Evolutionary conservation across 1,284 basidiomycete genomes (phyloP).

Genomic region (Rhizoctonia solani): DNA sequence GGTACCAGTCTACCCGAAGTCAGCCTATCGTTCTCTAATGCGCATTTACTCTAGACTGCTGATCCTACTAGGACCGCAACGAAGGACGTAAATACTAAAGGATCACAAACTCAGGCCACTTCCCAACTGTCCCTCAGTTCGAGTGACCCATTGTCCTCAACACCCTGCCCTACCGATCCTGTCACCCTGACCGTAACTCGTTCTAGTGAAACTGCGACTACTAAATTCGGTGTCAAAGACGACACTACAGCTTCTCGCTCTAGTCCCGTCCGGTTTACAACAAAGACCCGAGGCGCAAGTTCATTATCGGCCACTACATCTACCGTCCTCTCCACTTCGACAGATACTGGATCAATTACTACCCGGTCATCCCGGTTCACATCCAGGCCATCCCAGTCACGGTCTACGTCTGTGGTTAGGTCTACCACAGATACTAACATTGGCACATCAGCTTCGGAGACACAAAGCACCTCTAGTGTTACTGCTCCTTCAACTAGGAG

Average conservation of each 20-base stretch:
- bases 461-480: no score
- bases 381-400: no score
- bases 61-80: neutral
- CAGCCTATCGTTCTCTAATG: neutral
- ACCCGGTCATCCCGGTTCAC: no score
- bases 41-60: neutral
- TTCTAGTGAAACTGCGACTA: constrained; percentile 4
- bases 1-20: no score
- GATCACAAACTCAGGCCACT: neutral
- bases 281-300: constrained; percentile 11
- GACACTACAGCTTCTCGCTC: neutral
- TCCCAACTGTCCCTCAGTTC: neutral
- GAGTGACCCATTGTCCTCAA: neutral
- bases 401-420: no score
- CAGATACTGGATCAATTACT: neutral
- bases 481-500: no score
- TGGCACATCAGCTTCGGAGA: no score
- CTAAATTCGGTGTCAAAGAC: constrained; percentile 19
- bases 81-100: neutral
- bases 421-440: no score
- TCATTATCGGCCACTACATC: neutral
- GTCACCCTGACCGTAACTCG: constrained; percentile 28
- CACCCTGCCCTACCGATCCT: constrained; percentile 28
- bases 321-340: neutral
- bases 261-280: neutral